phyloP scores from a whole-genome alignment of 2,329 filamentous ascomycete species.

The Fusarium drepaniforme region DNA sequence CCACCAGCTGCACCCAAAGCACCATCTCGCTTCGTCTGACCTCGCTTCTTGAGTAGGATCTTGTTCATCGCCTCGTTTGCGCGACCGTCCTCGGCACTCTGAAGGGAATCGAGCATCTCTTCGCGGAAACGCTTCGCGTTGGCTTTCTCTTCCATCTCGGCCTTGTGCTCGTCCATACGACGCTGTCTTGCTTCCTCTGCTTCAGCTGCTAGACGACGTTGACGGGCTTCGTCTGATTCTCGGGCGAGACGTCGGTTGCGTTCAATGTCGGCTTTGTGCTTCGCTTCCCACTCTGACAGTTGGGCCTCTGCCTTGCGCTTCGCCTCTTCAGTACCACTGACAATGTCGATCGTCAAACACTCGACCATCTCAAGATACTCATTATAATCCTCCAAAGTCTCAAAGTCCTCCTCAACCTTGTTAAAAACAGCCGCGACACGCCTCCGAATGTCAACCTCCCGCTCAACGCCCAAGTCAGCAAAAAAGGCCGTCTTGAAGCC shows the following conservation, averaged over 20 bases:
- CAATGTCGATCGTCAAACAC: constrained; percentile 88
- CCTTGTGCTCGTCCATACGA: constrained; percentile 71
- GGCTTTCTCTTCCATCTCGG: constrained; percentile 78
- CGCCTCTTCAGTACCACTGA: constrained; percentile 77
- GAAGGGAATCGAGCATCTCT: constrained; percentile 78
- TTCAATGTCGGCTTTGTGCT: constrained; percentile 77
- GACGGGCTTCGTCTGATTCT: constrained; percentile 66
- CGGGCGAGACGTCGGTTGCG: constrained; percentile 67
- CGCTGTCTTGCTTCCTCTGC: constrained; percentile 72
- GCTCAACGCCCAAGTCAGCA: constrained; percentile 86
- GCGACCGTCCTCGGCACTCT: constrained; percentile 69
- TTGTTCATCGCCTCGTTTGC: constrained; percentile 70
- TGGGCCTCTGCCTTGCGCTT: constrained; percentile 59
- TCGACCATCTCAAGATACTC: constrained; percentile 96
- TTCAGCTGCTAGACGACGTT: constrained; percentile 71
- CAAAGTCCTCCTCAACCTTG: constrained; percentile 90
- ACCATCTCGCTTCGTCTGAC: constrained; percentile 59
- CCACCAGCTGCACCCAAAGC: constrained; percentile 50
- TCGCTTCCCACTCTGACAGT: constrained; percentile 74
- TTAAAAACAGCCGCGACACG: constrained; percentile 88
- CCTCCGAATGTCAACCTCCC: constrained; percentile 91
- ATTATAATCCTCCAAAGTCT: constrained; percentile 85
- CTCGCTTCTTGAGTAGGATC: constrained; percentile 80
- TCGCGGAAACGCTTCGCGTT: constrained; percentile 73
- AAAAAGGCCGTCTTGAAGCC: constrained; percentile 92